Percentiles rank a stretch among this genome's conserved stretches.
phyloP scores from a whole-genome alignment of 345 rosid species.

The Bruguiera sexangula region DNA sequence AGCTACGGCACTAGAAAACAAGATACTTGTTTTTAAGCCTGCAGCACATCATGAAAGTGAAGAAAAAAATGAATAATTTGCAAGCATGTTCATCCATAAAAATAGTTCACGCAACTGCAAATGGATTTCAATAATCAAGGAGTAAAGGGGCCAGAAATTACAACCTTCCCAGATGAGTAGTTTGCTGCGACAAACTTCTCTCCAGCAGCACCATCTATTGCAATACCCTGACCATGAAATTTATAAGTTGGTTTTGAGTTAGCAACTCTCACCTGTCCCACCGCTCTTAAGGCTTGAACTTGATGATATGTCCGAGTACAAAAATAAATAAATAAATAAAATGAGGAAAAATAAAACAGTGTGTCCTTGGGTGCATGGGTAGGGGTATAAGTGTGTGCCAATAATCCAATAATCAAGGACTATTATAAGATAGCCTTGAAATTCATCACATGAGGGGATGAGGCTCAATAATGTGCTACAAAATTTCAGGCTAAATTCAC shows the following conservation, averaged over 20 bases:
- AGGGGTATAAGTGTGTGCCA: background rate
- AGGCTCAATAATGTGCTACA: background rate
- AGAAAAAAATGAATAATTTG: constrained; percentile 36
- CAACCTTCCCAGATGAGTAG: constrained; percentile 81
- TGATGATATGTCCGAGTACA: background rate
- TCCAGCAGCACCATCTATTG: constrained; percentile 50
- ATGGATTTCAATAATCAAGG: constrained; percentile 7
- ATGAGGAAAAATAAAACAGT: background rate
- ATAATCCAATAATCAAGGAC: background rate
- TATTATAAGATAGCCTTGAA: background rate
- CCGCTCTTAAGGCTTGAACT: background rate
- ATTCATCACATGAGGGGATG: background rate
- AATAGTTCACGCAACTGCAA: constrained; percentile 9
- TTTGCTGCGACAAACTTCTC: constrained; percentile 92
- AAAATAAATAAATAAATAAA: background rate
- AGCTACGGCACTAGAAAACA: constrained; percentile 45
- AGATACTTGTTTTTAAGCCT: constrained; percentile 50
- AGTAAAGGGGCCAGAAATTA: constrained; percentile 7
- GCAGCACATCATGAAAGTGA: constrained; percentile 42
- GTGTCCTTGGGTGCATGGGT: background rate
- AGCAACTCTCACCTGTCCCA: background rate
- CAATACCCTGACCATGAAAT: constrained; percentile 61
- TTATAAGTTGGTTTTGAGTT: constrained; percentile 17
- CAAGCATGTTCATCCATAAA: constrained; percentile 7
- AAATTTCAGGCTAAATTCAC: background rate